Conservation (phyloP, 176 grass and related monocot genomes). For the Miscanthus lutarioriparius region DNA sequence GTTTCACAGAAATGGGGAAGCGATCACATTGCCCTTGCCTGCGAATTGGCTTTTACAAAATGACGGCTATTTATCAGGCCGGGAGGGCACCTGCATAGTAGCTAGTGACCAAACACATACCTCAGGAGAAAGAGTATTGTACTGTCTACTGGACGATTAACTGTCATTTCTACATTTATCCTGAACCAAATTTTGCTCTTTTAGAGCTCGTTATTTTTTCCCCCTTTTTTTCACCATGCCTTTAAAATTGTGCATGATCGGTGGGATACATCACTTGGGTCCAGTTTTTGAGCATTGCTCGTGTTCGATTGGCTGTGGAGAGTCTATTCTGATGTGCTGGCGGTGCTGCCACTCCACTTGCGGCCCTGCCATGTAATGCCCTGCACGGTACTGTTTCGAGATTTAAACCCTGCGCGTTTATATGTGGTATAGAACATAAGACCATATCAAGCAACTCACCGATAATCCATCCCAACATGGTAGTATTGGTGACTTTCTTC, state of each 20-base stretch:
- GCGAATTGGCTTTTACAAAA: slow-evolving; percentile 69
- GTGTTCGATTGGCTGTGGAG: background rate
- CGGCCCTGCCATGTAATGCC: background rate
- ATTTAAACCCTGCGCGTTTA: too few relatives aligned
- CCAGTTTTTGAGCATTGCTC: background rate
- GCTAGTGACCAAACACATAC: slow-evolving; percentile 9
- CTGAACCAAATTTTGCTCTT: background rate
- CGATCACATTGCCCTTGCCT: slow-evolving; percentile 85
- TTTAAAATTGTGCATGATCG: background rate
- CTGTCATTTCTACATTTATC: slow-evolving; percentile 8
- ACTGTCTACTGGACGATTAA: background rate
- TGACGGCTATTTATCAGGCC: slow-evolving; percentile 3
- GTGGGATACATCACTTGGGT: background rate
- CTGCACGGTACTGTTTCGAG: too few relatives aligned
- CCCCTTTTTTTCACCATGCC: background rate
- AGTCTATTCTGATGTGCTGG: background rate
- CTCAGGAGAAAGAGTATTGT: background rate
- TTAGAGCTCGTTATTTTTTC: background rate
- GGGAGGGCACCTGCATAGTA: background rate
- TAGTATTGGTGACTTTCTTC: too few relatives aligned
- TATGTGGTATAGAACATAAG: too few relatives aligned
- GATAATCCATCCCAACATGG: too few relatives aligned
- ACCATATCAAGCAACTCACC: too few relatives aligned
- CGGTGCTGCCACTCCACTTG: background rate
- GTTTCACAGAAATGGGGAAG: slow-evolving; percentile 88